Evolutionary conservation across 2,329 filamentous ascomycete genomes (phyloP), one percentile per base, ranked within the genome.

Genomic region (Trichophyton simii): DNA sequence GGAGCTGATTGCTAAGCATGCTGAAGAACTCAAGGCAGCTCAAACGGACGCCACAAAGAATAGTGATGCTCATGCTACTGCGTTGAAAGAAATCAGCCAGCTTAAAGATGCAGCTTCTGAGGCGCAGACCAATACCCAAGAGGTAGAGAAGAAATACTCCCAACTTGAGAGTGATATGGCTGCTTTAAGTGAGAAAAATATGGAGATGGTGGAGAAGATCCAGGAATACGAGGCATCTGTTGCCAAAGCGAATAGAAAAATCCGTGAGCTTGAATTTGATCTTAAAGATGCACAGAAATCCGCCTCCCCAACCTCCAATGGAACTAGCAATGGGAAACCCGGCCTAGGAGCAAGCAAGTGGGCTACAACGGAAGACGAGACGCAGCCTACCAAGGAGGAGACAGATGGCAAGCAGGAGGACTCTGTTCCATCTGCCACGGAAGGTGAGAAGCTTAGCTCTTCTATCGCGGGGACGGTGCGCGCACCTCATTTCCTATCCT

Each of bases 401-500:
- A 65, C 66, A 64, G 70, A 58, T 48, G 58, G 31, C 18, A 59
- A 65, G 41, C 63, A 67, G 67, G 72, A 72, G 63, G 70, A 68
- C 25, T 62, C 67, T 63, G 71, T 70, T 69, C 68, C 70, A 68
- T 68, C 69, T 67, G 66, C 71, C 69, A 68, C 66, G 71, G 74
- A 76, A 76, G 73, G 73, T 75, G 75, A 77, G 75, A 73, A 75
- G 70, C 73, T 76, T 70, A 74, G 75, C 69, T 72, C 74, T 74
- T 75, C 73, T 67, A 76, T 77, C 69, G 72, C 75, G 72, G 74
- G 75, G 76, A 77, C 74, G 75, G 75, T 77, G 75, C 74, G 75
- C 71, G 65, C 69, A 69, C 74, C 74, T 72, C 72, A 70, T 73
- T 72, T 73, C 64, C 68, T 69, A 57, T 67, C 68, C 57, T 28